Evolutionary conservation across 768 basidiomycete genomes (phyloP).

Genomic region (Cyclocybe cylindracea): DNA sequence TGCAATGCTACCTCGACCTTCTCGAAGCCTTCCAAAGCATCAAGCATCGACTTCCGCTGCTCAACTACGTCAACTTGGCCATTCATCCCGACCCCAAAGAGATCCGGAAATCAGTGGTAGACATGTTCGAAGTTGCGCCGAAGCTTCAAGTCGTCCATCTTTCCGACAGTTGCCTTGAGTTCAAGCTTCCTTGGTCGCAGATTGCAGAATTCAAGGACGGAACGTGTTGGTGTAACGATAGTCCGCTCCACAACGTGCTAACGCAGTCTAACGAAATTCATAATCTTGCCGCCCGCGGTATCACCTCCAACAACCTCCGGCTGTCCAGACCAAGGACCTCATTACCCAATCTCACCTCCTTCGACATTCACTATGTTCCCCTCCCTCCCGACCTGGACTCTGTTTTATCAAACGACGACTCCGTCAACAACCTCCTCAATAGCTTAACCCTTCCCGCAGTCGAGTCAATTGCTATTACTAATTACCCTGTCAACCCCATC

Average conservation of each 20-base stretch:
- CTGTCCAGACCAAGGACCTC: neutral
- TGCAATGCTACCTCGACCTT: conserved; percentile 1
- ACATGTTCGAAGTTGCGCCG: conserved; percentile 10
- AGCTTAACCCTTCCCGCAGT: conserved; percentile 5
- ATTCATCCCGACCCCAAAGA: neutral
- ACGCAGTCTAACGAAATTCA: neutral
- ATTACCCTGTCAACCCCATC: conserved; percentile 9
- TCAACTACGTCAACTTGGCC: conserved; percentile 2
- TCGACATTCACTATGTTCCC: conserved; percentile 3
- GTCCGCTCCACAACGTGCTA: neutral
- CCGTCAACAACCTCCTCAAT: conserved; percentile 2
- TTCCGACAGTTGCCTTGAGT: neutral
- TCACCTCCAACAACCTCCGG: conserved; percentile 4
- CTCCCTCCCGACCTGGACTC: neutral
- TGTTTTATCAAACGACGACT: neutral
- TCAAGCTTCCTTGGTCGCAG: conserved; percentile 9
- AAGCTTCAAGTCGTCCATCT: conserved; percentile 2
- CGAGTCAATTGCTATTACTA: conserved; percentile 4
- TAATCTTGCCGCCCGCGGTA: neutral
- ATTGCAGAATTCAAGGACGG: conserved; percentile 5
- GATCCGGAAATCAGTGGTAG: neutral
- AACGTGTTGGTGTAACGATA: neutral
- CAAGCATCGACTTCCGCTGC: conserved; percentile 2
- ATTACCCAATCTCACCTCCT: neutral
- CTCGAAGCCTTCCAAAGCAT: conserved; percentile 7